Percentiles rank a stretch among this genome's conserved stretches.
Conservation (phyloP, 2,329 filamentous ascomycete species). For the Nemania sp. region DNA sequence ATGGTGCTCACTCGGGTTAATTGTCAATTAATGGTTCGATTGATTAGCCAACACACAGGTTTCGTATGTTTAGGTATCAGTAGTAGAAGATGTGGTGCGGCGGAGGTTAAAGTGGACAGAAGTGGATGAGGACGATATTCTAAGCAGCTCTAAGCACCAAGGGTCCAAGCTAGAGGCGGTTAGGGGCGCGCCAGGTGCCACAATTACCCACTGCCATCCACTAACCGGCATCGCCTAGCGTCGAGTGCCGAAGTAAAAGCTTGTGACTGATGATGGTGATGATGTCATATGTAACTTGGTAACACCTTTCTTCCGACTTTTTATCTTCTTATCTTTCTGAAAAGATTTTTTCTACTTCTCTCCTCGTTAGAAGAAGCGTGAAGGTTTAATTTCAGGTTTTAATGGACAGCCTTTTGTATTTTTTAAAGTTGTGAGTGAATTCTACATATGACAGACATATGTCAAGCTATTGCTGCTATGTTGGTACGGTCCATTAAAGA, state of each 20-base stretch:
- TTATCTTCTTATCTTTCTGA: slow-evolving; percentile 3
- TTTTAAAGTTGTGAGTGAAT: too few species aligned
- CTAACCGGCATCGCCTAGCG: slow-evolving; percentile 12
- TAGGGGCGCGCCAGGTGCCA: neutral
- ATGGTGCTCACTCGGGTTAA: neutral
- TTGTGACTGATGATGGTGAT: slow-evolving; percentile 1
- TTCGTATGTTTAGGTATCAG: neutral
- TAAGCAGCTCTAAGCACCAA: slow-evolving; percentile 9
- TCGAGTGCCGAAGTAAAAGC: slow-evolving; percentile 19
- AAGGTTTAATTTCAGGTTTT: too few species aligned
- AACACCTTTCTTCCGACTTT: slow-evolving; percentile 1
- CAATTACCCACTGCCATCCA: slow-evolving; percentile 11
- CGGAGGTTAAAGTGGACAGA: neutral
- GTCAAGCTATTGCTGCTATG: neutral
- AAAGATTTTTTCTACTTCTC: neutral
- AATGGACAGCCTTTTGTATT: too few species aligned
- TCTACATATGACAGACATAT: neutral
- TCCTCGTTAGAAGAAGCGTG: too few species aligned
- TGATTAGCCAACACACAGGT: neutral
- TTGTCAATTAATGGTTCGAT: neutral
- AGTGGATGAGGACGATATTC: neutral
- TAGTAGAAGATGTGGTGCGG: neutral
- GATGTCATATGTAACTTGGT: slow-evolving; percentile 23
- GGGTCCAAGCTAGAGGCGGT: slow-evolving; percentile 8
- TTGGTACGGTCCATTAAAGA: neutral